Evolutionary conservation across 2,329 filamentous ascomycete genomes (phyloP).

Genomic region (Cercospora janseana): DNA sequence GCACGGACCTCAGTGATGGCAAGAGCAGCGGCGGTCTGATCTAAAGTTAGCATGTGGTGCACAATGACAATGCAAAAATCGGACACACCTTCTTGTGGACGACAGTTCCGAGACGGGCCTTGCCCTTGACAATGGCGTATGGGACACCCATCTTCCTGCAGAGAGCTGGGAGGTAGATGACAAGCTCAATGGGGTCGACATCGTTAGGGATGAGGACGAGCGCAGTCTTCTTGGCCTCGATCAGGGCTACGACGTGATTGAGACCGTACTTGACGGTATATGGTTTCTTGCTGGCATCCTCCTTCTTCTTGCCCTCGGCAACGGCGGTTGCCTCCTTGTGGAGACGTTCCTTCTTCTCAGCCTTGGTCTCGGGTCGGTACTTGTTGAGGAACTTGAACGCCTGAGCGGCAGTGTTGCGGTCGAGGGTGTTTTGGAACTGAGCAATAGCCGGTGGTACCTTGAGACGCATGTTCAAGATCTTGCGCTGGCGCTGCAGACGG

Average conservation of each 20-base stretch:
- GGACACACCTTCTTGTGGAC: slow-evolving; percentile 93
- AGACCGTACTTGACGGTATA: slow-evolving; percentile 99
- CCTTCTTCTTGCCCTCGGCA: slow-evolving; percentile 99
- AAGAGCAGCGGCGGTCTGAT: slow-evolving; percentile 92
- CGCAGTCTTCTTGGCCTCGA: slow-evolving; percentile 99
- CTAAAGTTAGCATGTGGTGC: slow-evolving; percentile 30
- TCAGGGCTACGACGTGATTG: slow-evolving; percentile 96
- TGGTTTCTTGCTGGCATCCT: slow-evolving; percentile 99
- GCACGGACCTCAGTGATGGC: slow-evolving; percentile 94
- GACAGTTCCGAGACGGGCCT: slow-evolving; percentile 96
- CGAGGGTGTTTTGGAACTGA: slow-evolving; percentile 96
- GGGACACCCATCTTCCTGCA: slow-evolving; percentile 99
- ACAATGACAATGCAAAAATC: not conserved
- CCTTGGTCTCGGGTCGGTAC: slow-evolving; percentile 99
- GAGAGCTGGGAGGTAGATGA: slow-evolving; percentile 97
- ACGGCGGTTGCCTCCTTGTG: slow-evolving; percentile 97
- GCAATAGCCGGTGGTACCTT: slow-evolving; percentile 97
- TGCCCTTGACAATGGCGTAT: slow-evolving; percentile 99
- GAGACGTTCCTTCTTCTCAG: slow-evolving; percentile 99
- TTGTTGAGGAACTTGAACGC: slow-evolving; percentile 99
- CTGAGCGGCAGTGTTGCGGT: slow-evolving; percentile 95
- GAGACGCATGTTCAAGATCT: slow-evolving; percentile 97
- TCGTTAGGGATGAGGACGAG: slow-evolving; percentile 99
- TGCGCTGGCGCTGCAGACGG: slow-evolving; percentile 88
- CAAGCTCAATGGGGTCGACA: slow-evolving; percentile 98